Base-by-base conservation (phyloP, 768 basidiomycete genomes). In the Boletus huronensis region DNA sequence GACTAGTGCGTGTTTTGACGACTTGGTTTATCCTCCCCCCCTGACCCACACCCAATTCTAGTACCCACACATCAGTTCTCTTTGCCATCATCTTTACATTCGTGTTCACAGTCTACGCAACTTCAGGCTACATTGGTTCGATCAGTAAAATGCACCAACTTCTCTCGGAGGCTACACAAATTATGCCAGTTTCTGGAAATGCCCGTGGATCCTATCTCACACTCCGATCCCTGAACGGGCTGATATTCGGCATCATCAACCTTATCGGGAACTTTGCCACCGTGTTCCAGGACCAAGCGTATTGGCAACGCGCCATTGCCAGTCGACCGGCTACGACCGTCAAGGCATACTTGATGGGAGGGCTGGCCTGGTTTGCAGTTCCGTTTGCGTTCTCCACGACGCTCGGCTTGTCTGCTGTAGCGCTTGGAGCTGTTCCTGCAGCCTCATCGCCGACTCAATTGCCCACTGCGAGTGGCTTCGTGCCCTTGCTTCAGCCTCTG, bases 291-390 rank as follows among this genome's bases (percentile, higher is more conserved):
- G 80, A 82, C 55, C 85, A 90, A 64, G 87, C 90, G 0, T 98
- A 96, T 71, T 96, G 90, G 86, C 91, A 93, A 65, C 81, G 92
- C 13, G 93, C 93, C 1, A 93, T 97, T 64, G 94, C 95, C 2
- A 88, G 85, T 55, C 75, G 85, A 16, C 93, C 92, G 0, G 85
- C 82, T 1, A 85, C 80, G n/a, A 88, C 88, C 13, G 93, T 95
- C 54, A 94, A 93, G 70, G 94, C 90, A 0, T 98, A 93, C 73
- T 75, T 95, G 4, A 77, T 93, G 8, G 95, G 94, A 41, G 94
- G 93, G 3, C 67, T 94, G 8, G 88, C 91, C 2, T 97, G 95
- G 94, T 93, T 95, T 64, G 83, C 88, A 1, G 92, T 94, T 55
- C 92, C 92, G 0, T 91, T 94, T 68, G 80, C 82, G 7, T 83